Percentiles rank a stretch among this genome's conserved stretches.
phyloP scores from a whole-genome alignment of 805 yeast genomes.

The Suhomyces canberraensis region DNA sequence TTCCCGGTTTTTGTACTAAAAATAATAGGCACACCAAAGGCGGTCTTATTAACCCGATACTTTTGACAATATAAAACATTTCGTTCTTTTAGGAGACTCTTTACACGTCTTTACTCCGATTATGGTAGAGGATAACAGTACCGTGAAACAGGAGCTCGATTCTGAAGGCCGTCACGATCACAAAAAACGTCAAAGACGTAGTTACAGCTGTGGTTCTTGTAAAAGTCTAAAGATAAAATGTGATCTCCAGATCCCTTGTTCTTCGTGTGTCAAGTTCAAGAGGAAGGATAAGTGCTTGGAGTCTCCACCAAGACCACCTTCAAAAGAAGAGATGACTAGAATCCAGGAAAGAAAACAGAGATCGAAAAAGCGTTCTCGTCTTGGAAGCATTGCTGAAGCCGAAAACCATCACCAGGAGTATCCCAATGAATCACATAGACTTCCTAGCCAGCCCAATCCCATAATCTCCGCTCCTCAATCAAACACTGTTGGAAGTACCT shows the following conservation, averaged over 20 bases:
- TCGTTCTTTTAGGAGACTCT: no score
- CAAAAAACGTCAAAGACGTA: conserved; percentile 42
- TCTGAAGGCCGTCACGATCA: not conserved
- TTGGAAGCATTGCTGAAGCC: conserved; percentile 1
- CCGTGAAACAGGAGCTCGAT: not conserved
- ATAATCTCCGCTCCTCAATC: not conserved
- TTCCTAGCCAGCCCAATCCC: not conserved
- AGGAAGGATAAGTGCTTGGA: conserved; percentile 36
- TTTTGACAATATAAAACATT: no score
- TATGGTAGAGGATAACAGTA: not conserved
- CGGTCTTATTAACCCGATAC: no score
- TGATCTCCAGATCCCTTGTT: conserved; percentile 47
- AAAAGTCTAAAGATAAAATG: conserved; percentile 52
- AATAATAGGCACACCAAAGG: no score
- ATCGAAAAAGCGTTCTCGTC: conserved; percentile 8
- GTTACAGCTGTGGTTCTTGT: conserved; percentile 58
- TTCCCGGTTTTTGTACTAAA: no score
- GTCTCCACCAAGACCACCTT: conserved; percentile 45
- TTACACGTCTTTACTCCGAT: no score
- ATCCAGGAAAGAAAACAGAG: conserved; percentile 30
- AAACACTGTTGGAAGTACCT: not conserved
- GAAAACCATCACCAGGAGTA: not conserved
- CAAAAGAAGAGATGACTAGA: conserved; percentile 32
- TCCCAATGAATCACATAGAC: no score
- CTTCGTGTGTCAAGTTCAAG: conserved; percentile 40